A percentile compares a stretch with the other conserved stretches of the same genome.
Conservation (phyloP, 768 basidiomycete species). For the Tricholoma sp. region DNA sequence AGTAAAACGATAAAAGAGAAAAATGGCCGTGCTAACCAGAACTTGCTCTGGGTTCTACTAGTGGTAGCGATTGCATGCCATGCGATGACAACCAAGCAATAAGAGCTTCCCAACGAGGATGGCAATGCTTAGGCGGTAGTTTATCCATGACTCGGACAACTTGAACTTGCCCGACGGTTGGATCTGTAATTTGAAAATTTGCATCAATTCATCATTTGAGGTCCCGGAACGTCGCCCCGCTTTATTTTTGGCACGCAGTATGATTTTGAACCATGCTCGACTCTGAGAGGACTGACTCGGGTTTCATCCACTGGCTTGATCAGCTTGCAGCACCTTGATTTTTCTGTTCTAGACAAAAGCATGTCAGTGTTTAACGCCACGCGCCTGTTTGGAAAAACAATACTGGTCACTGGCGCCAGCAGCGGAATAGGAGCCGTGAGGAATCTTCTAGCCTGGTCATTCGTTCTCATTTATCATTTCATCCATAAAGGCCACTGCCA, state of each 20-base stretch:
- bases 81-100: constrained; percentile 47
- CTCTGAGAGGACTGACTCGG: not conserved
- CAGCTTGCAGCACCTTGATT: not conserved
- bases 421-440: constrained; percentile 82
- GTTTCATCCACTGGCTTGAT: not conserved
- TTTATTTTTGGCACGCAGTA: too few relatives aligned
- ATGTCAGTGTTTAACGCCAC: constrained; percentile 84
- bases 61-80: constrained; percentile 39
- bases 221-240: too few relatives aligned
- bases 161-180: too few relatives aligned
- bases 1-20: not conserved
- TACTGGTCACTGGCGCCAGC: constrained; percentile 86
- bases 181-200: too few relatives aligned
- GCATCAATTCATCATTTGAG: too few relatives aligned
- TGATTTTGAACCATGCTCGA: too few relatives aligned
- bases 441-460: constrained; percentile 19
- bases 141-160: not conserved
- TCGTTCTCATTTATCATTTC: not conserved
- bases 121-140: not conserved
- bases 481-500: constrained; percentile 64
- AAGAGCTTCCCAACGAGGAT: constrained; percentile 43
- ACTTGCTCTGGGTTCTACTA: constrained; percentile 47
- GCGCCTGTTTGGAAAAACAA: constrained; percentile 77
- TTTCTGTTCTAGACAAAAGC: not conserved
- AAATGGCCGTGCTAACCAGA: constrained; percentile 36